These are phyloP conservation scores for Passalora sequoiae DNA, from an alignment of 2,329 filamentous ascomycete species.

Conservation along the genomic window DNA sequence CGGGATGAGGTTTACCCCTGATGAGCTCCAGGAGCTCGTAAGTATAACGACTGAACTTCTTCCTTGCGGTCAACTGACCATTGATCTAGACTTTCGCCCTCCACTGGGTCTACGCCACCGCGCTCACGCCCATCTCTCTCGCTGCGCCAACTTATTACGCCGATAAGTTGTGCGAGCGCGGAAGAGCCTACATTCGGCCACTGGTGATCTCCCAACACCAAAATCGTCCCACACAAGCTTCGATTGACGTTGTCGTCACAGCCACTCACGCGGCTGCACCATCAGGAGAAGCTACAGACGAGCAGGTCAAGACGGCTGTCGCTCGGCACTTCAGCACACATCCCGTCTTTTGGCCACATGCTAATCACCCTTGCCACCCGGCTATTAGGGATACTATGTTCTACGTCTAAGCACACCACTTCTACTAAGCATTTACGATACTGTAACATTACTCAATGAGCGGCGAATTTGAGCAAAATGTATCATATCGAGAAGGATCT, in stretches of 20 bases:
- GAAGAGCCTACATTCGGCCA: slow-evolving; percentile 2
- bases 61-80: slow-evolving; percentile 28
- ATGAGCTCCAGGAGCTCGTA: slow-evolving; percentile 8
- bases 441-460: too few relatives aligned
- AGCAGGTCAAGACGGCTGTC: not conserved
- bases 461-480: too few relatives aligned
- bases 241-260: too few relatives aligned
- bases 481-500: slow-evolving; percentile 2
- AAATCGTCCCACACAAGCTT: not conserved
- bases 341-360: not conserved
- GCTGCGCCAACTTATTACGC: slow-evolving; percentile 36
- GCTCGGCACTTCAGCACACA: not conserved
- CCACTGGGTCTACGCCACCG: slow-evolving; percentile 32
- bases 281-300: not conserved
- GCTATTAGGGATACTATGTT: slow-evolving; percentile 1
- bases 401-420: slow-evolving; percentile 2
- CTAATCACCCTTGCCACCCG: not conserved
- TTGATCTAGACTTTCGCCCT: slow-evolving; percentile 18
- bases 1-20: slow-evolving; percentile 3
- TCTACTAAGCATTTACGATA: too few relatives aligned
- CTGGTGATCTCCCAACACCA: not conserved
- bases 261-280: not conserved
- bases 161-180: slow-evolving; percentile 20
- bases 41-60: slow-evolving; percentile 23
- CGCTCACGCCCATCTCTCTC: slow-evolving; percentile 32